Percentiles rank a stretch among this genome's conserved stretches.
These are phyloP conservation scores for Cladosporium sp. DNA, from an alignment of 2,329 filamentous ascomycete genomes.

Conservation along the genomic window DNA sequence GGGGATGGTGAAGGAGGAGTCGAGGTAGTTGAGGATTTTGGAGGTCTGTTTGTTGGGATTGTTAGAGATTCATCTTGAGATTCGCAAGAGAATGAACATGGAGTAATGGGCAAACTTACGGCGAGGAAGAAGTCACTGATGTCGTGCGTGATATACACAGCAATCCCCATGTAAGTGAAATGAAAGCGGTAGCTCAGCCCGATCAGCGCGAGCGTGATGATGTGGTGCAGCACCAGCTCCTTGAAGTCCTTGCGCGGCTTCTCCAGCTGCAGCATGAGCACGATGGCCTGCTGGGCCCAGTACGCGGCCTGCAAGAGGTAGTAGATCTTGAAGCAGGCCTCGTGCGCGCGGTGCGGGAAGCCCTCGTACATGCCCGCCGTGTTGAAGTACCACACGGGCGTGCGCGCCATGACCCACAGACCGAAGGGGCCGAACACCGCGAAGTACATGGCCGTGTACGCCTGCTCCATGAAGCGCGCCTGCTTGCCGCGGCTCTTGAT, in stretches of 20 bases:
- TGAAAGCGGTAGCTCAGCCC: constrained; percentile 89
- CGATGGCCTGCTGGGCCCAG: constrained; percentile 92
- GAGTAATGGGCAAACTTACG: constrained; percentile 54
- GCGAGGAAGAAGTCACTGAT: constrained; percentile 95
- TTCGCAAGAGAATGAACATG: too few relatives aligned
- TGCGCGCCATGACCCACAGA: constrained; percentile 83
- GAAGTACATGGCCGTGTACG: constrained; percentile 93
- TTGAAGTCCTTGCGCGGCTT: constrained; percentile 94
- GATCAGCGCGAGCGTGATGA: constrained; percentile 82
- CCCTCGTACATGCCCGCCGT: constrained; percentile 83
- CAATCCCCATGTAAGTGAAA: constrained; percentile 91
- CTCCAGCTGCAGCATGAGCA: constrained; percentile 80
- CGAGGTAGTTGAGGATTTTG: constrained; percentile 87
- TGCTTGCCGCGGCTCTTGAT: constrained; percentile 74
- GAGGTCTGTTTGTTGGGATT: constrained; percentile 58
- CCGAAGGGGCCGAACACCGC: constrained; percentile 75
- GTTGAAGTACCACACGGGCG: constrained; percentile 96
- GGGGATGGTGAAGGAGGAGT: constrained; percentile 70
- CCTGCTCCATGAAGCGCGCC: constrained; percentile 91
- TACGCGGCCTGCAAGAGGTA: constrained; percentile 93
- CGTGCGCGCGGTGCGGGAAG: constrained; percentile 80
- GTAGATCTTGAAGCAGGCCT: constrained; percentile 85
- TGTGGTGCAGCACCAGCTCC: constrained; percentile 86
- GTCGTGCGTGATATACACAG: constrained; percentile 92
- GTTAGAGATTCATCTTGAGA: not conserved